phyloP scores from a whole-genome alignment of 2,329 filamentous ascomycete species.

The Arachnomyces sp. region DNA sequence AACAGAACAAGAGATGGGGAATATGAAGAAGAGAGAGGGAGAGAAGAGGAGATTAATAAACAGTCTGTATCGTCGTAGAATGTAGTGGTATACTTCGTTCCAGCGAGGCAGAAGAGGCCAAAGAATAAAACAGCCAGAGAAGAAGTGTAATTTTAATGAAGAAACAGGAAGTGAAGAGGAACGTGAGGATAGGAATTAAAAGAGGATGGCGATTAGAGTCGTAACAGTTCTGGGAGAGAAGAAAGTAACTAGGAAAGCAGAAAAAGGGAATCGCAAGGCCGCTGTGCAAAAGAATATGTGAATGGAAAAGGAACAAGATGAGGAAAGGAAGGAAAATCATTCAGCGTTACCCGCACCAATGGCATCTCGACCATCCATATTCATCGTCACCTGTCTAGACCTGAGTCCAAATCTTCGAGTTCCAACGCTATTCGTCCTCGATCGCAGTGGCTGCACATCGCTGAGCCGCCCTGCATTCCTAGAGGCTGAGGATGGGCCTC shows the following conservation, averaged over 20 bases:
- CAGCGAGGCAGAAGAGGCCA: too few species aligned
- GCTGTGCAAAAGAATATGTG: not conserved
- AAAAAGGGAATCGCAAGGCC: not conserved
- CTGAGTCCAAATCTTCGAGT: constrained; percentile 28
- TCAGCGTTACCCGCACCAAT: too few species aligned
- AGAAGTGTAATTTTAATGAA: too few species aligned
- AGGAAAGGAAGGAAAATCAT: too few species aligned
- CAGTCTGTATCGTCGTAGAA: too few species aligned
- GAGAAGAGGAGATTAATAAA: too few species aligned
- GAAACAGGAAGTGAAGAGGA: too few species aligned
- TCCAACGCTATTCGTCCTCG: constrained; percentile 31
- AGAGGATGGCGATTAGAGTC: constrained; percentile 1
- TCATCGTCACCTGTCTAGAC: constrained; percentile 17
- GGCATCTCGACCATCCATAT: too few species aligned
- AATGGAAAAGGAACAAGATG: not conserved
- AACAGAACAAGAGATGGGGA: constrained; percentile 2
- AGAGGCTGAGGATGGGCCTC: constrained; percentile 24
- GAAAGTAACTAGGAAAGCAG: not conserved
- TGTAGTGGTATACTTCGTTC: too few species aligned
- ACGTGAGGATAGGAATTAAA: too few species aligned
- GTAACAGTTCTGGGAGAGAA: constrained; percentile 2
- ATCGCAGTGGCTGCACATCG: constrained; percentile 28
- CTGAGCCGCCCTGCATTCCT: constrained; percentile 32
- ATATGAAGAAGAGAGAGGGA: too few species aligned
- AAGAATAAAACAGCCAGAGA: too few species aligned